These are phyloP conservation scores for Cymbomonas tetramitiformis DNA, from an alignment of 139 green algal genomes.

Conservation along the genomic window DNA sequence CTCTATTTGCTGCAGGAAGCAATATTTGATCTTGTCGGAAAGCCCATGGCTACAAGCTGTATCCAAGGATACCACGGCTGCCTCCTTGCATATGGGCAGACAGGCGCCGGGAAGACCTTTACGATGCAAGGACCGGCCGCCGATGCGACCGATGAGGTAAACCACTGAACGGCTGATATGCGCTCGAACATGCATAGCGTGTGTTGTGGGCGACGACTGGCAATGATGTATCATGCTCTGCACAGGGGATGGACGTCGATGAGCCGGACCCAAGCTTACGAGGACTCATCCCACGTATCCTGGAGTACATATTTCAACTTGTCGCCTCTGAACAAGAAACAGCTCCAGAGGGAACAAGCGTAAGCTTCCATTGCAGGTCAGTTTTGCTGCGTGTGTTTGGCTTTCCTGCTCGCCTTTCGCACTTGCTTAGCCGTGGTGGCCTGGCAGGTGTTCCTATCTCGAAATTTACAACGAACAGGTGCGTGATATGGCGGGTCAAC, in stretches of 20 bases:
- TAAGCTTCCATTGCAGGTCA: not conserved
- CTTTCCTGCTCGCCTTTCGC: not conserved
- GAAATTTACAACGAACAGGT: conserved; percentile 96
- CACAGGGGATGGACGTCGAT: too few relatives aligned
- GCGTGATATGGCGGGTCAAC: too few relatives aligned
- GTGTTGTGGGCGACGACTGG: too few relatives aligned
- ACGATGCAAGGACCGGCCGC: conserved; percentile 50
- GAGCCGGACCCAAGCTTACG: not conserved
- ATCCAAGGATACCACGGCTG: conserved; percentile 33
- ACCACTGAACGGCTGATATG: not conserved
- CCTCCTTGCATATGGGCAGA: conserved; percentile 43
- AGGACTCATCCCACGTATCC: not conserved
- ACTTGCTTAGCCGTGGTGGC: too few relatives aligned
- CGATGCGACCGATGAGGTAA: not conserved
- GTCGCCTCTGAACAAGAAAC: not conserved
- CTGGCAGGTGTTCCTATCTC: conserved; percentile 37
- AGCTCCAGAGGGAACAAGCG: not conserved
- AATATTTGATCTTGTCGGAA: conserved; percentile 23
- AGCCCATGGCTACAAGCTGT: conserved; percentile 18
- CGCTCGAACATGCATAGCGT: too few relatives aligned
- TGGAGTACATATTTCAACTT: not conserved
- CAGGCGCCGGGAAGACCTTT: conserved; percentile 59
- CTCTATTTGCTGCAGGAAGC: conserved; percentile 5
- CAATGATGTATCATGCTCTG: too few relatives aligned
- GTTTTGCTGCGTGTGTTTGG: not conserved